Evolutionary conservation across 768 basidiomycete genomes (phyloP).

Genomic region (Mycena chlorophos): DNA sequence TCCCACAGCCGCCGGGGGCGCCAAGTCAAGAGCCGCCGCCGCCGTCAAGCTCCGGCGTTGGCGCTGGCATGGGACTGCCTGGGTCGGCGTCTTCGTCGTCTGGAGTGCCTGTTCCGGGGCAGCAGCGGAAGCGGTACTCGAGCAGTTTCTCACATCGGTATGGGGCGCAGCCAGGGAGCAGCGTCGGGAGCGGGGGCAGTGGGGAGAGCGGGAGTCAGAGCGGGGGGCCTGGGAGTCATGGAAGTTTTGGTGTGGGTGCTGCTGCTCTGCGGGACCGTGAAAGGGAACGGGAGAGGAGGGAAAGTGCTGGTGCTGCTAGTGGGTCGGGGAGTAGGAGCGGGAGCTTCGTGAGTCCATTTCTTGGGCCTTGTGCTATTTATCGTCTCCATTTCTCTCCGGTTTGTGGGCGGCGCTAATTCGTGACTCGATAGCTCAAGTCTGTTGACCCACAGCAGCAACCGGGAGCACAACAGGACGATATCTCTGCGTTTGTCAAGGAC

Average conservation of each 20-base stretch:
- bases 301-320: neutral
- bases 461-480: slow-evolving; percentile 51
- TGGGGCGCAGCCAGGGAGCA: slow-evolving; percentile 35
- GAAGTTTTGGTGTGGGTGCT: slow-evolving; percentile 31
- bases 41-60: slow-evolving; percentile 9
- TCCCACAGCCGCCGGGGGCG: slow-evolving; percentile 6
- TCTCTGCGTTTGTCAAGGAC: slow-evolving; percentile 75
- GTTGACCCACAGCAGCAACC: slow-evolving; percentile 3
- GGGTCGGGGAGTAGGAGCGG: slow-evolving; percentile 11
- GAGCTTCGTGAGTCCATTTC: slow-evolving; percentile 14
- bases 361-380: neutral
- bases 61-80: neutral
- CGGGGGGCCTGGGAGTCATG: no score
- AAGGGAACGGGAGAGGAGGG: neutral
- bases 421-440: slow-evolving; percentile 3
- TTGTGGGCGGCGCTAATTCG: slow-evolving; percentile 1
- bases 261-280: slow-evolving; percentile 4
- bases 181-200: slow-evolving; percentile 40
- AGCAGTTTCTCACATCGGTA: slow-evolving; percentile 80
- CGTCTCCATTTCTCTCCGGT: no score
- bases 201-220: slow-evolving; percentile 32
- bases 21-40: slow-evolving; percentile 18
- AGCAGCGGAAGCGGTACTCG: slow-evolving; percentile 64
- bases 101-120: slow-evolving; percentile 23
- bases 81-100: slow-evolving; percentile 9